Evolutionary conservation across 1,284 basidiomycete genomes (phyloP).

Genomic region (Earliella scabrosa): DNA sequence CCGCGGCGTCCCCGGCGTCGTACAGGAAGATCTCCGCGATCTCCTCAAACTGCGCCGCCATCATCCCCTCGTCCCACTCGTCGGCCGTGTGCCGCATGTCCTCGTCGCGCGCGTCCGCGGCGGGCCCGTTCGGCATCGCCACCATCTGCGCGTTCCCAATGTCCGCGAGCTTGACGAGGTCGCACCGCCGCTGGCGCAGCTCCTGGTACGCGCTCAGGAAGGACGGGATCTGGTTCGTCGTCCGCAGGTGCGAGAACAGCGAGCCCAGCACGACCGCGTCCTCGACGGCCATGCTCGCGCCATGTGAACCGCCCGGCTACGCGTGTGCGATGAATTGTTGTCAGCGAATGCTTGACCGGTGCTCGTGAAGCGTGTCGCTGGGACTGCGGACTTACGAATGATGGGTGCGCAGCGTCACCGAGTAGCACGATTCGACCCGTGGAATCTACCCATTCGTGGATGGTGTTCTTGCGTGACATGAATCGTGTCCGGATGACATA

Average conservation of each 20-base stretch:
- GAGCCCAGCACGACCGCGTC: conserved; percentile 50
- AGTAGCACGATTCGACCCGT: conserved; percentile 47
- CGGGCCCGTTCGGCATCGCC: conserved; percentile 44
- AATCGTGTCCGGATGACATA: conserved; percentile 32
- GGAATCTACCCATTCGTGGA: conserved; percentile 62
- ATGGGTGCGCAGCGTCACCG: conserved; percentile 54
- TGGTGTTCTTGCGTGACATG: conserved; percentile 37
- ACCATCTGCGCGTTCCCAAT: conserved; percentile 40
- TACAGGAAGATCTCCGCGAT: conserved; percentile 36
- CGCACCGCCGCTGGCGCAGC: conserved; percentile 44
- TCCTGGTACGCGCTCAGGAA: conserved; percentile 51
- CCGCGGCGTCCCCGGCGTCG: conserved; percentile 39
- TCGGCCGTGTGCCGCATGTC: conserved; percentile 34
- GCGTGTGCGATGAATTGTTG: not conserved
- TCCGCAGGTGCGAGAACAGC: conserved; percentile 49
- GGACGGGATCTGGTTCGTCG: conserved; percentile 43
- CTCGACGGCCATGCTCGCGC: conserved; percentile 46
- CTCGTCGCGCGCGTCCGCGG: conserved; percentile 43
- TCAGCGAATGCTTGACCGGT: not conserved
- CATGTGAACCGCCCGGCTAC: conserved; percentile 42
- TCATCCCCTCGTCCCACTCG: conserved; percentile 31
- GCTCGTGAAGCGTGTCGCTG: conserved; percentile 22
- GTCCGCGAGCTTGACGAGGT: conserved; percentile 42
- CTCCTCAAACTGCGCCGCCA: conserved; percentile 31
- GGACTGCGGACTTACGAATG: conserved; percentile 38